Base-by-base conservation (phyloP, 148 eudicot species). In the Bassia scoparia region DNA sequence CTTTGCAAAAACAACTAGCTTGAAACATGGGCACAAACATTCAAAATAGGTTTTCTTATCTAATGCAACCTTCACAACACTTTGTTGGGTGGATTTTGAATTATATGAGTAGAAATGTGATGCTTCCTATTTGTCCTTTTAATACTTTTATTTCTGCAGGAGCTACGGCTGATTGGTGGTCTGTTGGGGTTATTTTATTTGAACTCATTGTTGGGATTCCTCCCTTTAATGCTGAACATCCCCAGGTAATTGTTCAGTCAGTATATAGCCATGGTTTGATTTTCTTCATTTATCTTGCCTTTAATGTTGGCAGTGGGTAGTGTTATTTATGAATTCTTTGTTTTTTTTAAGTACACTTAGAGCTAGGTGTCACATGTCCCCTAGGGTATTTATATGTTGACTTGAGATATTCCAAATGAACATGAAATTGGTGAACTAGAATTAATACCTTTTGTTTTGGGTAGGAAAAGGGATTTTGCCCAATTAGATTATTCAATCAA, bases 111-210 rank as follows among this genome's bases (percentile, higher is more conserved):
- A 21, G 7, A n/a, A 29, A 6, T 26, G 52, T 64, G 37, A 12
- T 24, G 20, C 35, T 60, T n/a, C n/a, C n/a, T n/a, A n/a, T n/a
- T n/a, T n/a, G n/a, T n/a, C n/a, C n/a, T n/a, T n/a, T n/a, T n/a
- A n/a, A n/a, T n/a, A n/a, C n/a, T n/a, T n/a, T n/a, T n/a, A 20
- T 76, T 82, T 73, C 34, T 69, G 62, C 84, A 95, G 99, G 88
- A 21, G 85, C 90, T 63, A 88, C 93, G 76, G 99, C 99, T 29
- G 99, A 95, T 87, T 95, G 99, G 99, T 95, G 99, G 99, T 95
- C 99, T 69, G 97, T 95, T 61, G 99, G 99, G 77, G 90, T 95
- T 77, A 95, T 95, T 73, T 79, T 95, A 52, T 95, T 95, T 77
- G 99, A 95, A 76, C 83, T 95, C 77, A 85, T 95, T 79, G 99